Conservation (phyloP, 306 rosid species). For the Crotalaria pallida region DNA sequence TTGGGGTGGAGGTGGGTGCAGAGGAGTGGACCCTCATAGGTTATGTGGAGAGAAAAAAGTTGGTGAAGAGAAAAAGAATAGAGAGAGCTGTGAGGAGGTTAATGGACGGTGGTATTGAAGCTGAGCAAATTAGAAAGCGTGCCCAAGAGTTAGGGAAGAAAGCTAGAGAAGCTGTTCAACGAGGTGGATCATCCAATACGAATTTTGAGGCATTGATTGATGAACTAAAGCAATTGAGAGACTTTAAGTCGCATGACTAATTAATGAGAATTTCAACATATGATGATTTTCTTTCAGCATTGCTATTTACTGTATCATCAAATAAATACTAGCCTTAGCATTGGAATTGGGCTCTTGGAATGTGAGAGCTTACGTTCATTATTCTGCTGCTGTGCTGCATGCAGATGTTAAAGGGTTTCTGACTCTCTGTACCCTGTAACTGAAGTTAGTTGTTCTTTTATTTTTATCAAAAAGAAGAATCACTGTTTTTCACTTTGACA, state of each 20-base stretch:
- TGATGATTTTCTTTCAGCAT: too few relatives aligned
- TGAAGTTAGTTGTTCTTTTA: too few relatives aligned
- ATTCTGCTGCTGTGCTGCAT: too few relatives aligned
- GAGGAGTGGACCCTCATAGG: conserved; percentile 12
- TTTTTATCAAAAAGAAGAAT: too few relatives aligned
- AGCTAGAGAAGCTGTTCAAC: conserved; percentile 18
- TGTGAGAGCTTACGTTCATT: too few relatives aligned
- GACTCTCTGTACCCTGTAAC: too few relatives aligned
- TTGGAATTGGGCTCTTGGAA: too few relatives aligned
- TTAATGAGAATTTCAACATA: too few relatives aligned
- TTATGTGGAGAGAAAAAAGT: neutral
- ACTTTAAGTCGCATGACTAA: neutral
- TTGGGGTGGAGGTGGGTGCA: conserved; percentile 38
- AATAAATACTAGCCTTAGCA: too few relatives aligned
- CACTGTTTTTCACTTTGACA: too few relatives aligned
- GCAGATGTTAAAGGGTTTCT: too few relatives aligned
- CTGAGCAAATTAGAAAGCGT: neutral
- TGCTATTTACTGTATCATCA: too few relatives aligned
- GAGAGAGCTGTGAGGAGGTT: conserved; percentile 30
- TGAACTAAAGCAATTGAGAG: conserved; percentile 15
- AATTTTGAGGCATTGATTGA: conserved; percentile 14
- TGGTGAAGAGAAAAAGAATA: conserved; percentile 9
- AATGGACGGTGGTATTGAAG: conserved; percentile 32
- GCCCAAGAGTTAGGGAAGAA: neutral
- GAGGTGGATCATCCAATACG: conserved; percentile 21